A percentile compares a stretch with the other conserved stretches of the same genome.
Evolutionary conservation across 2,329 filamentous ascomycete genomes (phyloP).

Genomic region (Septoria linicola): DNA sequence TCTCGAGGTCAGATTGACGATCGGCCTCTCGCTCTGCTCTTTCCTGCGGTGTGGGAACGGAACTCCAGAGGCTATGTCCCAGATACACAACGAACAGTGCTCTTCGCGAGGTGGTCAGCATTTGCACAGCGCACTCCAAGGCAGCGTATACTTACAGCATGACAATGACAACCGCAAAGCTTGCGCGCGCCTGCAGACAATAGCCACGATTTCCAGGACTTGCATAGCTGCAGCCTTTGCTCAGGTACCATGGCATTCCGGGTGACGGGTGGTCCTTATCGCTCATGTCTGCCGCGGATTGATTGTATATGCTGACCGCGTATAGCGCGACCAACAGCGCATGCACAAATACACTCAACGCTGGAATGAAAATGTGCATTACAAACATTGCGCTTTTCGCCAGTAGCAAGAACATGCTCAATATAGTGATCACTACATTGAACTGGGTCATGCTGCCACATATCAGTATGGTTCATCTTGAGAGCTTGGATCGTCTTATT

Average conservation of each 20-base stretch:
- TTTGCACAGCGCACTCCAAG: background rate
- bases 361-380: conserved; percentile 68
- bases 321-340: conserved; percentile 61
- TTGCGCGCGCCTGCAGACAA: conserved; percentile 67
- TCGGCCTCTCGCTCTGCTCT: conserved; percentile 32
- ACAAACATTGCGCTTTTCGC: conserved; percentile 68
- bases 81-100: conserved; percentile 61
- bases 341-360: conserved; percentile 62
- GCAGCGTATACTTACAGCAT: conserved; percentile 60
- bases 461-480: conserved; percentile 11
- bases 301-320: conserved; percentile 65
- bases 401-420: conserved; percentile 73
- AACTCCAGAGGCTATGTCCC: conserved; percentile 58
- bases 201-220: conserved; percentile 54
- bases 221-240: conserved; percentile 58
- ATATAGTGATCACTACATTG: conserved; percentile 73
- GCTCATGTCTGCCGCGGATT: conserved; percentile 70
- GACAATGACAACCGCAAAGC: conserved; percentile 63
- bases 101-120: conserved; percentile 41
- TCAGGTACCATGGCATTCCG: conserved; percentile 71
- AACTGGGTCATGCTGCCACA: conserved; percentile 65
- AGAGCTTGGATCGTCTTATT: background rate
- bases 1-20: conserved; percentile 39
- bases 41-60: conserved; percentile 45
- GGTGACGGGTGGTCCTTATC: conserved; percentile 62